Conservation (phyloP, 108 stramenopile genomes). For the Fistulifera pelliculosa region DNA sequence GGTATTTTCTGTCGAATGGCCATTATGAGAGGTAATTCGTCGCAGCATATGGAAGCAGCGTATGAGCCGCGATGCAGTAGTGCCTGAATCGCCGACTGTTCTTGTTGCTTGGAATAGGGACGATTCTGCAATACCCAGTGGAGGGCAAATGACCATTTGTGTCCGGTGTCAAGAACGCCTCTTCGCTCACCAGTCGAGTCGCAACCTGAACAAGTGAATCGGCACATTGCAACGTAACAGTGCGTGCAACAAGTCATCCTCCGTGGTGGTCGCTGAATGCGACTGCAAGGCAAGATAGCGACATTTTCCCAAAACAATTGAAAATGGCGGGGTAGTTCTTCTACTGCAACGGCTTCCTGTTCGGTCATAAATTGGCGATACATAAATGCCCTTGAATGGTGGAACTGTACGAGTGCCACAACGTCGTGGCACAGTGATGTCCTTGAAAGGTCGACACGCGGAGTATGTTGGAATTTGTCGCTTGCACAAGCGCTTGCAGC, state of each 20-base stretch:
- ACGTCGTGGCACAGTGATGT: conserved; percentile 17
- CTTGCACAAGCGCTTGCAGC: conserved; percentile 16
- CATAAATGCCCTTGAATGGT: conserved; percentile 17
- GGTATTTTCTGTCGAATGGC: conserved; percentile 28
- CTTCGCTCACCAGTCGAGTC: conserved; percentile 12
- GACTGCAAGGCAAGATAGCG: conserved; percentile 17
- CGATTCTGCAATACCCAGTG: conserved; percentile 17
- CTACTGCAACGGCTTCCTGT: background rate
- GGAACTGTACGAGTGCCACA: conserved; percentile 31
- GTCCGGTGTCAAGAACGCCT: conserved; percentile 18
- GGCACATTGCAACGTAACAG: conserved; percentile 4
- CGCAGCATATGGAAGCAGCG: conserved; percentile 22
- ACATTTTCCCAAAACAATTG: conserved; percentile 33
- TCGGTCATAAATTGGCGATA: background rate
- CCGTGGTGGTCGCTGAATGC: conserved; percentile 6
- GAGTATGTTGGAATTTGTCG: conserved; percentile 16
- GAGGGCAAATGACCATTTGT: conserved; percentile 24
- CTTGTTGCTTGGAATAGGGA: conserved; percentile 29
- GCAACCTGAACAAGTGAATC: conserved; percentile 22
- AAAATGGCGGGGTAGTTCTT: conserved; percentile 19
- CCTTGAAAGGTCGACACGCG: conserved; percentile 17
- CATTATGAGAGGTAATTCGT: conserved; percentile 23
- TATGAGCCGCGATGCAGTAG: conserved; percentile 10
- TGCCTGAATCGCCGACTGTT: conserved; percentile 15
- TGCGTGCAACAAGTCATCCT: conserved; percentile 7